Evolutionary conservation across 352 stramenopile species (phyloP), one percentile per base, ranked within the genome.

Genomic region (Phytopythium boreale): DNA sequence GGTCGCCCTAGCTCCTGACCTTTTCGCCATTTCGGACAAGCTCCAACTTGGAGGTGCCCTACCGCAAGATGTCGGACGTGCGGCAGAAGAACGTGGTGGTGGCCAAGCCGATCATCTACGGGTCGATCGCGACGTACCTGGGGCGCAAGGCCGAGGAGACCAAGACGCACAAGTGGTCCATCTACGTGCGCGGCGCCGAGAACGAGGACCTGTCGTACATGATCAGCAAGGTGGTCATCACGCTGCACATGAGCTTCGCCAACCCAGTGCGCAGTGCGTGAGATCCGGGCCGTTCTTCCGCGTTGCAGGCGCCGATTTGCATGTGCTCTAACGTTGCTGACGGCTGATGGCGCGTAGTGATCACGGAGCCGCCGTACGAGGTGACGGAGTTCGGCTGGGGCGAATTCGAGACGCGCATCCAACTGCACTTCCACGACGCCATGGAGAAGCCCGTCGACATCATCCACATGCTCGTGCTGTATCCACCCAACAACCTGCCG

Each of bases 211-310:
- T 99, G 19, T 96, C 82, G 27, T 90, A 93, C 64, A 97, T 97
- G 72, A 88, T 99, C 72, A 89, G 82, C 64, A 98, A 99, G 80
- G 95, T 98, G n/a, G 87, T 98, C 44, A 99, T 99, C 77, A 98
- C 92, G 63, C 75, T 99, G 31, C 97, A 99, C 78, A 90, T 93
- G 14, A 98, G 90, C 67, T 99, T 99, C 75, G 79, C 92, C 8
- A 96, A 98, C 71, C 95, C 96, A 22, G 92, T 97, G 7, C 75
- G 96, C 61, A 88, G 87, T 93, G 47, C 31, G 59, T 31, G 26
- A n/a, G n/a, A n/a, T n/a, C n/a, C n/a, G n/a, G n/a, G n/a, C n/a
- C n/a, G 20, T 20, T 15, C 26, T 26, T 8, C 19, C 66, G 4
- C 37, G 46, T 24, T 49, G 29, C 24, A 29, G 27, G 27, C 6